A percentile compares a stretch with the other conserved stretches of the same genome.
Evolutionary conservation across 1,139 yeast species (phyloP).

Genomic region (Hansenula lynferdii): DNA sequence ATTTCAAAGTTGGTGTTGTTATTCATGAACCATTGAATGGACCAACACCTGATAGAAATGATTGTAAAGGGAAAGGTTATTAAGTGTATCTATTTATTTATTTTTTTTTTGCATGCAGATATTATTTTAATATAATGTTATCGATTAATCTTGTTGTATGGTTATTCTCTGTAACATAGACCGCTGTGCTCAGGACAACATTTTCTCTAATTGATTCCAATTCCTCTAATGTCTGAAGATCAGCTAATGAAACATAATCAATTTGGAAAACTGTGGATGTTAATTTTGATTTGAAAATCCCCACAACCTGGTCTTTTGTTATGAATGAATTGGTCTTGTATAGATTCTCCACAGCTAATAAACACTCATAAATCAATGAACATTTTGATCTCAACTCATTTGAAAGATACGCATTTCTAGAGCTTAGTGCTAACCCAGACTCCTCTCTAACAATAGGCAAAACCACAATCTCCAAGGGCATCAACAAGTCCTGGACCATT

Average conservation of each 20-base stretch:
- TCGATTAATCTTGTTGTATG: conserved; percentile 48
- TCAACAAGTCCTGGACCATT: conserved; percentile 70
- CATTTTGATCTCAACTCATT: conserved; percentile 45
- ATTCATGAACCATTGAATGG: conserved; percentile 8
- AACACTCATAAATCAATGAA: conserved; percentile 53
- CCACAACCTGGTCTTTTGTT: conserved; percentile 33
- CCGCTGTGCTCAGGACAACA: conserved; percentile 66
- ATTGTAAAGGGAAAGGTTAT: conserved; percentile 18
- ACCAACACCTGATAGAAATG: conserved; percentile 9
- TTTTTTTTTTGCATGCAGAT: background rate
- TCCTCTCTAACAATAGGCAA: conserved; percentile 69
- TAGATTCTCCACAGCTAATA: conserved; percentile 40
- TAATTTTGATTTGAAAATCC: too few species aligned
- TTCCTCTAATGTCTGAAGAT: conserved; percentile 57
- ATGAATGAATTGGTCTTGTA: too few species aligned
- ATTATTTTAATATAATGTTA: conserved; percentile 33
- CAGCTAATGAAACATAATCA: conserved; percentile 80
- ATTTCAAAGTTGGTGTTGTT: conserved; percentile 18
- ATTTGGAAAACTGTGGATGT: conserved; percentile 38
- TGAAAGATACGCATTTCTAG: conserved; percentile 77
- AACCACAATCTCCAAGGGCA: conserved; percentile 60
- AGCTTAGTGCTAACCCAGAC: conserved; percentile 82
- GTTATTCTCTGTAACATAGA: conserved; percentile 42
- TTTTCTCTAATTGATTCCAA: conserved; percentile 46
- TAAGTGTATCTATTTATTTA: background rate